A percentile compares a stretch with the other conserved stretches of the same genome.
Evolutionary conservation across 192 early-diverging fungal species (phyloP).

Genomic region (Backusella tuberculispora): DNA sequence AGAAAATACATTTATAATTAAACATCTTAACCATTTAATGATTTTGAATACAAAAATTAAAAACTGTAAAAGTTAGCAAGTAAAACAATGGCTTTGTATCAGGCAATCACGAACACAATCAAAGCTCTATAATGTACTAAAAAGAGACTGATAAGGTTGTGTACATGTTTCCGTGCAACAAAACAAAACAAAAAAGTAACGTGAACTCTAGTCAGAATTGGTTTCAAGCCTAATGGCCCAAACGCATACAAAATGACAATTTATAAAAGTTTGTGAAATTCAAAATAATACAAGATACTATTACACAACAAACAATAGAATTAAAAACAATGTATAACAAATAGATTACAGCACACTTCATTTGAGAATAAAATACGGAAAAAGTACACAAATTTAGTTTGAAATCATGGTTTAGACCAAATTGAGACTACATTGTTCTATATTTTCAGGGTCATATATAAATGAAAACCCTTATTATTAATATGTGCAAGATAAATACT

Average conservation of each 20-base stretch:
- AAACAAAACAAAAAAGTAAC: conserved; percentile 3
- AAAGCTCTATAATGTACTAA: not conserved
- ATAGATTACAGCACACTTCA: not conserved
- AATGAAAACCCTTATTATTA: conserved; percentile 7
- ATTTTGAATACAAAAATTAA: not conserved
- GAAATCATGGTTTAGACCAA: not conserved
- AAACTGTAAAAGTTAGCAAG: not conserved
- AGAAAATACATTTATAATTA: too few species aligned
- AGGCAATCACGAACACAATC: conserved; percentile 4
- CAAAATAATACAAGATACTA: not conserved
- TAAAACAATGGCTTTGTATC: not conserved
- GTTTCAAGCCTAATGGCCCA: not conserved
- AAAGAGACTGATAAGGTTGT: conserved; percentile 1
- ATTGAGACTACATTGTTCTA: not conserved
- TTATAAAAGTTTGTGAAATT: not conserved
- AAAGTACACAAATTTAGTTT: not conserved
- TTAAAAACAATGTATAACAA: not conserved
- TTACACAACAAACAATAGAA: not conserved
- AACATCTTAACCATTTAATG: not conserved
- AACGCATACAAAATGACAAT: not conserved
- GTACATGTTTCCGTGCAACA: conserved; percentile 6
- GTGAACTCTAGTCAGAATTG: not conserved
- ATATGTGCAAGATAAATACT: not conserved
- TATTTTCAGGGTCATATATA: not conserved
- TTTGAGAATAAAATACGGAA: not conserved